Percentiles rank a stretch among this genome's conserved stretches.
These are phyloP conservation scores for Malus hybrid DNA, from an alignment of 331 rosid species.

Conservation along the genomic window DNA sequence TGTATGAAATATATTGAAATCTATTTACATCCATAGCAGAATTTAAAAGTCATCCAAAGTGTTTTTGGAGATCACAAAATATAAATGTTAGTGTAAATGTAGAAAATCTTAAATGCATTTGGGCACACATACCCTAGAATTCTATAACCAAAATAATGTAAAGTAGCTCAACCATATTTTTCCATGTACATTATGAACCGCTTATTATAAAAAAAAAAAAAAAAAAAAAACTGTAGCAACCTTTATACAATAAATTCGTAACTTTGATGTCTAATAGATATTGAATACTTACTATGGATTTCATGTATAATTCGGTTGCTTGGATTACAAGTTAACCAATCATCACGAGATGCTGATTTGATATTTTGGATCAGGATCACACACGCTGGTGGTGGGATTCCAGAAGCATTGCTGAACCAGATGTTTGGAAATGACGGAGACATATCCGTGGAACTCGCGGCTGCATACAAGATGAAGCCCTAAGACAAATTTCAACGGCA, in stretches of 20 bases:
- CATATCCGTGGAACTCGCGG: slow-evolving; percentile 75
- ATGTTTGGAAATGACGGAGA: slow-evolving; percentile 66
- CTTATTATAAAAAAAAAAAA: no score
- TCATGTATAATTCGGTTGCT: background rate
- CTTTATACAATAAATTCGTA: background rate
- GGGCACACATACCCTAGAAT: no score
- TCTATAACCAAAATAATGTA: no score
- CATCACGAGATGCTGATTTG: background rate
- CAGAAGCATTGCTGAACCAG: slow-evolving; percentile 69
- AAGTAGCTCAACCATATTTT: no score
- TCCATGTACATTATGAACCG: no score
- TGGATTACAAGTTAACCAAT: background rate
- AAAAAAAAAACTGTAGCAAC: no score
- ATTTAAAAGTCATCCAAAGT: no score
- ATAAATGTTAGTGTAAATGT: no score
- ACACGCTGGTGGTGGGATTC: slow-evolving; percentile 69
- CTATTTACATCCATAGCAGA: no score
- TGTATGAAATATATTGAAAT: no score
- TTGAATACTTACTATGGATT: background rate
- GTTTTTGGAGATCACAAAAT: no score
- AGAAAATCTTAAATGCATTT: no score
- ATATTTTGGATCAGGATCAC: slow-evolving; percentile 50
- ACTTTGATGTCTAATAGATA: background rate
- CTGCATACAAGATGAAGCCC: slow-evolving; percentile 32
- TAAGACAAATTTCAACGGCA: slow-evolving; percentile 10